Base-by-base conservation (phyloP, 768 basidiomycete species). In the Hebeloma cylindrosporum region DNA sequence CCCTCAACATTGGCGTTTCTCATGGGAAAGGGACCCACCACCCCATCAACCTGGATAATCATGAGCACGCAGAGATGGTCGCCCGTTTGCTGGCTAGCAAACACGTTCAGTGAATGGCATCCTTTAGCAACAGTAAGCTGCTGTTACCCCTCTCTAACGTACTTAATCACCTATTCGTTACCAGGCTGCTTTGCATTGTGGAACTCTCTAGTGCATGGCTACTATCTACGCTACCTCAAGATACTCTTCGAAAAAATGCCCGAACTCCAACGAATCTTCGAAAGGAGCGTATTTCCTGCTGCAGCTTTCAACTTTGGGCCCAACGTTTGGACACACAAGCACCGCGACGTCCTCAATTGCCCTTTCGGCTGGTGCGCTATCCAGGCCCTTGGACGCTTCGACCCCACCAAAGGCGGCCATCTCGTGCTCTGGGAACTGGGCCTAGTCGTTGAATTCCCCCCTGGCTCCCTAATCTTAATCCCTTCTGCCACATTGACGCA, bases 321-420 rank as follows among this genome's bases (percentile, higher is more conserved):
- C 7, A 31, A 34, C 1, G 47, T 48, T 8, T 47, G 41, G 16
- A 35, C 43, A 2, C 40, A 10, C 20, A 52, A 52, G 23, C 46
- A 52, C 18, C 7, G 18, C 2, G 46, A 52, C 26, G 14, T 18
- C 8, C 31, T 40, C 6, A 52, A 52, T 28, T 45, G 40, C 21
- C 42, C 45, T 0, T 51, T 42, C 26, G 45, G 50, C 1, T 31
- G 14, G 25, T 51, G 50, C 16, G 35, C 40, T 0, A 47, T 52
- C 4, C 42, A 44, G 17, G 40, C 51, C 9, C 36, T 52, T 3
- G 46, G 46, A 0, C 3, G 45, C 7, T 67, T 53, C 37, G 31
- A 68, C 38, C 47, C 23, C 10, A 45, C 22, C 3, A 49, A 10
- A 17, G 53, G 63, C 6, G 63, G 63, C 1, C 66, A 65, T 16